Base-by-base conservation (phyloP, 1,284 basidiomycete genomes). In the Sphagnurus paluster region DNA sequence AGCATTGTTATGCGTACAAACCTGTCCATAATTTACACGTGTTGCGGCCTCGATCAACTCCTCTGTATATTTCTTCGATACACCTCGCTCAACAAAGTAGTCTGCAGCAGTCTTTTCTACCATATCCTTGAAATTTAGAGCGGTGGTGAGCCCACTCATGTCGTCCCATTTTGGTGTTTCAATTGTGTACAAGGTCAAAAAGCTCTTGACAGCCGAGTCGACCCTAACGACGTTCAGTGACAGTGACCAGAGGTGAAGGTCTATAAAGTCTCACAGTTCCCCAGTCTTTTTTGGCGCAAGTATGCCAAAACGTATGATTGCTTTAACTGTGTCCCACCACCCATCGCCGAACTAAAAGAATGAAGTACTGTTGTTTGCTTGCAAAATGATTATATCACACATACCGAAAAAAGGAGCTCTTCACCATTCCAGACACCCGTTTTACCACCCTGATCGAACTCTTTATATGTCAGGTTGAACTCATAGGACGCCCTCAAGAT, bases 1-100 rank as follows among this genome's bases (percentile, higher is more conserved):
- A 20, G n/a, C n/a, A n/a, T n/a, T n/a, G n/a, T 23, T 14, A 45
- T 34, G 34, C 20, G 28, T n/a, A 53, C 75, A 46, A 55, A 87
- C 89, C 71, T 89, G 87, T 19, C 83, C 91, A 60, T 95, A 95
- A 65, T 98, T 98, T 36, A 94, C 91, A 14, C 93, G 76, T 6
- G 91, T 92, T 3, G 85, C 82, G 2, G 84, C 87, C 51, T 93
- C 91, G 39, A 95, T 76, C 42, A 97, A 68, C 67, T 99, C 96
- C 33, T 76, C 72, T 5, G 81, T 75, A 66, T 84, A 94, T 42
- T 69, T 70, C 42, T 73, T 61, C 32, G 78, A 72, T 24, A 90
- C 71, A 19, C 82, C 82, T 14, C 79, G 71, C 23, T 69, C 58
- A 20, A 68, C 60, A 19, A 93, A 76, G 66, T 83, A 89, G 25